These are phyloP conservation scores for Plasmodium knowlesi DNA, from an alignment of 169 alveolate genomes.

Conservation along the genomic window DNA sequence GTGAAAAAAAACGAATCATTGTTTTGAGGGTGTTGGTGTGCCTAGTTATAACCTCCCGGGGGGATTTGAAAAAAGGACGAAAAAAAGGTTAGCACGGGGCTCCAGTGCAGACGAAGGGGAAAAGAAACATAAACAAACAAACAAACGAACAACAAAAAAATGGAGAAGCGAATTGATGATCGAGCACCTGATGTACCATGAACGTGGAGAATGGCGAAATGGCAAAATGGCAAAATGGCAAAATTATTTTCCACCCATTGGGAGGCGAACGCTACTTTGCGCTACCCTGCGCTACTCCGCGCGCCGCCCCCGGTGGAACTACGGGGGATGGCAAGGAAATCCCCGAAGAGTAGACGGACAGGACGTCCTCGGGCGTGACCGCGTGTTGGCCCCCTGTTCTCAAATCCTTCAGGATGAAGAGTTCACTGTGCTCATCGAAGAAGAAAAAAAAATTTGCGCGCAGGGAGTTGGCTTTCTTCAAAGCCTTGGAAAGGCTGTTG, in stretches of 20 bases:
- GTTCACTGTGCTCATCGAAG: neutral
- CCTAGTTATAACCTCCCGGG: neutral
- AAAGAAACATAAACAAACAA: no score
- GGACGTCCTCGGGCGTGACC: constrained; percentile 25
- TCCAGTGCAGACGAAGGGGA: neutral
- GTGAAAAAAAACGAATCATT: neutral
- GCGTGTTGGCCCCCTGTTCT: constrained; percentile 29
- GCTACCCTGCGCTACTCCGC: neutral
- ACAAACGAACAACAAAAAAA: neutral
- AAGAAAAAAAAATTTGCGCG: constrained; percentile 23
- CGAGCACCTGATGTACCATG: neutral
- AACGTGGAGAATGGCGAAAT: neutral
- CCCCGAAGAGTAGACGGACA: neutral
- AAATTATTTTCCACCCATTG: neutral
- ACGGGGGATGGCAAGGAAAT: neutral
- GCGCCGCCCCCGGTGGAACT: neutral
- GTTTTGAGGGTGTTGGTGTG: neutral
- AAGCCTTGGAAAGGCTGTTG: constrained; percentile 38
- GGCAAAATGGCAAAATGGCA: neutral
- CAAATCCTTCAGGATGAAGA: constrained; percentile 26
- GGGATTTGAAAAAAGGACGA: neutral
- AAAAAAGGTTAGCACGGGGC: neutral
- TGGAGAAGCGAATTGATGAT: neutral
- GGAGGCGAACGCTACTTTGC: neutral
- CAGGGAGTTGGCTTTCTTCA: constrained; percentile 54